Evolutionary conservation across 2,329 filamentous ascomycete species (phyloP).

Genomic region (Fusarium phyllophilum): DNA sequence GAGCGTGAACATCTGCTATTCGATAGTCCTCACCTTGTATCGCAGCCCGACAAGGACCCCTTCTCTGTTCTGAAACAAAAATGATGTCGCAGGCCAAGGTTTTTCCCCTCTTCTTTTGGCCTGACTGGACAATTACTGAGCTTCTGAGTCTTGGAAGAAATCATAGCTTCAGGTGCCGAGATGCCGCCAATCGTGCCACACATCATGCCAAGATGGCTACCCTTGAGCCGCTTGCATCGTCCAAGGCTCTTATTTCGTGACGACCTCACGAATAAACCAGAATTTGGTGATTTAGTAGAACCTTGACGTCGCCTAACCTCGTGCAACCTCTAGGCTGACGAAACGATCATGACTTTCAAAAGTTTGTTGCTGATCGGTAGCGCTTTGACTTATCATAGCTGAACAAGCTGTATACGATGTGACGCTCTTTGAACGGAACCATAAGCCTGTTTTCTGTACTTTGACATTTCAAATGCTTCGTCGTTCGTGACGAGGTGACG

Average conservation of each 20-base stretch:
- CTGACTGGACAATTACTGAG: constrained; percentile 21
- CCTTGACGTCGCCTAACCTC: background rate
- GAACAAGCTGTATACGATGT: background rate
- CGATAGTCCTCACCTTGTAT: constrained; percentile 10
- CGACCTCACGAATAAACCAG: background rate
- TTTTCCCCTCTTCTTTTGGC: background rate
- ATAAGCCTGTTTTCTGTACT: background rate
- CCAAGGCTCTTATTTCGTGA: constrained; percentile 21
- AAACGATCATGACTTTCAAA: constrained; percentile 1
- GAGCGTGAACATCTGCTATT: constrained; percentile 23
- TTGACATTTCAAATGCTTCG: background rate
- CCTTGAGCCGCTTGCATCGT: constrained; percentile 34
- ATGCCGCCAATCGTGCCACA: constrained; percentile 7
- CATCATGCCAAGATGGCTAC: constrained; percentile 20
- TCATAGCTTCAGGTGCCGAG: constrained; percentile 10
- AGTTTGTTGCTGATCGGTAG: constrained; percentile 6
- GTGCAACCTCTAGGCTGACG: constrained; percentile 8
- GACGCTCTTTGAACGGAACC: background rate
- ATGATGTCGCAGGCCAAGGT: constrained; percentile 34
- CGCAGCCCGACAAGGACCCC: constrained; percentile 3
- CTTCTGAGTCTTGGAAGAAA: background rate
- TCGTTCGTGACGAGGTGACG: background rate
- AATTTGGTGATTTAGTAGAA: background rate
- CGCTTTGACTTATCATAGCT: background rate
- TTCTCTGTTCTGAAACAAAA: constrained; percentile 35